phyloP scores from a whole-genome alignment of 495 filamentous ascomycete genomes.

The Penicillium diatomitis region DNA sequence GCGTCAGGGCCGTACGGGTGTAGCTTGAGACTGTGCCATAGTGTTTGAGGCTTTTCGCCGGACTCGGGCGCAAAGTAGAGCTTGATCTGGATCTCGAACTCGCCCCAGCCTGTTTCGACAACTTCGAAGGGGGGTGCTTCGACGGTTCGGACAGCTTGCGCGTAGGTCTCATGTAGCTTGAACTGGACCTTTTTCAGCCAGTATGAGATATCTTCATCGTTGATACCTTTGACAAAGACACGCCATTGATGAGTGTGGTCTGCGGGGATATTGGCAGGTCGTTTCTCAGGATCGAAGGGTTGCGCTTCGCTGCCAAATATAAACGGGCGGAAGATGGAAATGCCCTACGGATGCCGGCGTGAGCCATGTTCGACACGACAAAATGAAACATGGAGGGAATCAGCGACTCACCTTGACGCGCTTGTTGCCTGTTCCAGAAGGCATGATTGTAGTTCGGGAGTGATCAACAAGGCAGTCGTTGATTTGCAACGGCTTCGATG shows the following conservation, averaged over 20 bases:
- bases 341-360: constrained; percentile 38
- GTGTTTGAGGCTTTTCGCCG: constrained; percentile 80
- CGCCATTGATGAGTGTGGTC: constrained; percentile 96
- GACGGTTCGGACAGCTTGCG: constrained; percentile 73
- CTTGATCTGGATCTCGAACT: constrained; percentile 92
- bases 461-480: neutral
- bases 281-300: constrained; percentile 61
- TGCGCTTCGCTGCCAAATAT: constrained; percentile 72
- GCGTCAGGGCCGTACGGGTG: constrained; percentile 82
- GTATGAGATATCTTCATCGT: constrained; percentile 80
- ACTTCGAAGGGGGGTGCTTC: constrained; percentile 75
- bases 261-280: constrained; percentile 47
- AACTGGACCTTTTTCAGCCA: constrained; percentile 97
- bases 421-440: constrained; percentile 46
- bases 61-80: constrained; percentile 81
- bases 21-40: constrained; percentile 83
- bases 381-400: no score
- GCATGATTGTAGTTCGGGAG: constrained; percentile 30
- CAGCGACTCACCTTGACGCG: constrained; percentile 43
- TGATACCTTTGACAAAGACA: constrained; percentile 79
- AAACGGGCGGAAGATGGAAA: constrained; percentile 69
- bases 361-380: constrained; percentile 2
- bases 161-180: constrained; percentile 92
- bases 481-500: no score
- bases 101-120: constrained; percentile 90